A percentile compares a stretch with the other conserved stretches of the same genome.
Evolutionary conservation across 441 rosid species (phyloP).

Genomic region (Erodium texanum): DNA sequence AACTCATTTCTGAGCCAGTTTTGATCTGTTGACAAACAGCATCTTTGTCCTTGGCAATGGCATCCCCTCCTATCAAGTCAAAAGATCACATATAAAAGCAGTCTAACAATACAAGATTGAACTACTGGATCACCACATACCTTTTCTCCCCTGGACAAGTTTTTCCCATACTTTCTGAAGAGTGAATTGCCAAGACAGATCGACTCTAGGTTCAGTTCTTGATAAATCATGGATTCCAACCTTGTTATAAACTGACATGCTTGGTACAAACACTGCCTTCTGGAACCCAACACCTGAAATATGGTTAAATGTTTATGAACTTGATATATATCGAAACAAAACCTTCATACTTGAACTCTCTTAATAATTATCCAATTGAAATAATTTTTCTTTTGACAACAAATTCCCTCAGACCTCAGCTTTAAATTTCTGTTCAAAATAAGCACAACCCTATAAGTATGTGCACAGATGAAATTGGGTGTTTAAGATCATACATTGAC

Average conservation of each 20-base stretch:
- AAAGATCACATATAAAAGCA: neutral
- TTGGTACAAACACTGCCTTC: slow-evolving; percentile 23
- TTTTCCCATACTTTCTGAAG: slow-evolving; percentile 23
- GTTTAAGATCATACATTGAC: neutral
- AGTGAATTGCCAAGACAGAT: slow-evolving; percentile 20
- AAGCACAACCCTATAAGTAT: neutral
- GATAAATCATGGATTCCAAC: slow-evolving; percentile 16
- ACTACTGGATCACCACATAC: slow-evolving; percentile 3
- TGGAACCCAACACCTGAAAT: slow-evolving; percentile 18
- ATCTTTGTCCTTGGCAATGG: slow-evolving; percentile 12
- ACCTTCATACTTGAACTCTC: neutral
- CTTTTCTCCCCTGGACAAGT: slow-evolving; percentile 19
- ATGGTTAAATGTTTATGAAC: neutral
- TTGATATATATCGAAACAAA: neutral
- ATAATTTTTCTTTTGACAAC: neutral
- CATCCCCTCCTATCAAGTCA: slow-evolving; percentile 13
- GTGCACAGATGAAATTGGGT: neutral
- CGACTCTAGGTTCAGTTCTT: slow-evolving; percentile 13
- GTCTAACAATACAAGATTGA: neutral
- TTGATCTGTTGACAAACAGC: slow-evolving; percentile 14
- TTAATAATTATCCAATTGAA: too few relatives aligned
- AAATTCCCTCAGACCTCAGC: neutral
- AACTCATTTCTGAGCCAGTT: slow-evolving; percentile 13
- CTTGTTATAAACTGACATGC: slow-evolving; percentile 21
- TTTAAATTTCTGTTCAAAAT: neutral